These are phyloP conservation scores for Heteromeles arbutifolia DNA, from an alignment of 306 rosid species.

Conservation along the genomic window DNA sequence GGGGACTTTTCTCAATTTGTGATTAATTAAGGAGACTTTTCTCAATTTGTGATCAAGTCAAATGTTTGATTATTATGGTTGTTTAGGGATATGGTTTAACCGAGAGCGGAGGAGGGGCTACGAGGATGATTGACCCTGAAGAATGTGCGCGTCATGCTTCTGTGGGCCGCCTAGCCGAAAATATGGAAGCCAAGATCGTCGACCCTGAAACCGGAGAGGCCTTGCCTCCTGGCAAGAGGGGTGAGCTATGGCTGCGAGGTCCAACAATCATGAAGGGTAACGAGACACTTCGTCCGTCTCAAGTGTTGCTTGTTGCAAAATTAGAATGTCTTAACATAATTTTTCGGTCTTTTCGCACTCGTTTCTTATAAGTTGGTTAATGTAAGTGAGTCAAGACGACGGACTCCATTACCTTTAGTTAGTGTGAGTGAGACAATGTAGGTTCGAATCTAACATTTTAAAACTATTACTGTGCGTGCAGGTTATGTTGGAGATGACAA, in stretches of 20 bases:
- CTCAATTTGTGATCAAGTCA: not conserved
- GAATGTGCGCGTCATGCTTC: constrained; percentile 54
- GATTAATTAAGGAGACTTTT: not conserved
- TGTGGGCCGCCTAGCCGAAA: constrained; percentile 65
- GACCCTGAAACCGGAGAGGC: constrained; percentile 62
- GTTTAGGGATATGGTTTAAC: constrained; percentile 89
- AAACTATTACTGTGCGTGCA: not conserved
- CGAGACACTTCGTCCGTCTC: not conserved
- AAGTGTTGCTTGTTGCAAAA: not conserved
- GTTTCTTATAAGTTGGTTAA: not conserved
- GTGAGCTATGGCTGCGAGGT: constrained; percentile 88
- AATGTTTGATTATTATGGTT: not conserved
- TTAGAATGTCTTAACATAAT: not conserved
- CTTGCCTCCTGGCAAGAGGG: constrained; percentile 57
- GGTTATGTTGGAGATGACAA: constrained; percentile 83
- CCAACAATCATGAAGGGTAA: constrained; percentile 75
- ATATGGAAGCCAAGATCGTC: constrained; percentile 78
- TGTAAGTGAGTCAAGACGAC: not conserved
- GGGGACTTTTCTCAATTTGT: not conserved
- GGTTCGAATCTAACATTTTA: not conserved
- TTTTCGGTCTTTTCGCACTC: not conserved
- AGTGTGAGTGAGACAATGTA: not conserved
- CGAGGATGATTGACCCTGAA: constrained; percentile 49
- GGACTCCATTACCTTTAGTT: too few species aligned
- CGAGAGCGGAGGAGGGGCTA: constrained; percentile 54